These are phyloP conservation scores for Eurotiales sp. DNA, from an alignment of 2,329 filamentous ascomycete genomes.

Conservation along the genomic window DNA sequence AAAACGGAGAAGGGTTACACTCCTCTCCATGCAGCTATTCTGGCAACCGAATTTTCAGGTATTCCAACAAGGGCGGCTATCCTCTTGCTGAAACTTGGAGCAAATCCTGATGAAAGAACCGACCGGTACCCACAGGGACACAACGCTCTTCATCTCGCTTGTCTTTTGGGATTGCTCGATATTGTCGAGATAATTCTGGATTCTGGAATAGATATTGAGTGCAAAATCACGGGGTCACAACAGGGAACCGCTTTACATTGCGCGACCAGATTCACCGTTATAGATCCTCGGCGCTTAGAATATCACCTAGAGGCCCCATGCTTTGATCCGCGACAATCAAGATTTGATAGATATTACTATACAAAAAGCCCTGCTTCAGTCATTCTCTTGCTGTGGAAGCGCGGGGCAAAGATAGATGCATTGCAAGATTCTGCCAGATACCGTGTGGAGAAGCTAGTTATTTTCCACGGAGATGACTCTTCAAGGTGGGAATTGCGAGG, in stretches of 20 bases:
- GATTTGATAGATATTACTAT: too few species aligned
- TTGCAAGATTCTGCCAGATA: too few species aligned
- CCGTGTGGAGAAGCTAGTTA: too few species aligned
- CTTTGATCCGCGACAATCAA: too few species aligned
- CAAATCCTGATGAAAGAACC: background rate
- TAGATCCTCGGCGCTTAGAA: background rate
- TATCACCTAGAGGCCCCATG: too few species aligned
- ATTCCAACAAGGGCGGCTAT: background rate
- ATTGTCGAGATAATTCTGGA: constrained; percentile 4
- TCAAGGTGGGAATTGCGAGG: too few species aligned
- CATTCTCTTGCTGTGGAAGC: too few species aligned
- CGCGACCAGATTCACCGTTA: background rate
- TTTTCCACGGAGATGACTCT: too few species aligned
- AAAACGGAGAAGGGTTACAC: background rate
- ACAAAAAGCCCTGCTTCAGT: too few species aligned
- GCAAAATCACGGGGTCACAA: background rate
- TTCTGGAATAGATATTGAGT: background rate
- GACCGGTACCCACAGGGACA: background rate
- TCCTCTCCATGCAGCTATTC: constrained; percentile 1
- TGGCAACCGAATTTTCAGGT: background rate
- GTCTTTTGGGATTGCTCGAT: background rate
- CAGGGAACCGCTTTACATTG: background rate
- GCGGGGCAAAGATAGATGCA: too few species aligned
- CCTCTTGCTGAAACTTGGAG: background rate
- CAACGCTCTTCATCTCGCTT: background rate